Base-by-base conservation (phyloP, 2,329 filamentous ascomycete genomes). In the Mollisia scopiformis region DNA sequence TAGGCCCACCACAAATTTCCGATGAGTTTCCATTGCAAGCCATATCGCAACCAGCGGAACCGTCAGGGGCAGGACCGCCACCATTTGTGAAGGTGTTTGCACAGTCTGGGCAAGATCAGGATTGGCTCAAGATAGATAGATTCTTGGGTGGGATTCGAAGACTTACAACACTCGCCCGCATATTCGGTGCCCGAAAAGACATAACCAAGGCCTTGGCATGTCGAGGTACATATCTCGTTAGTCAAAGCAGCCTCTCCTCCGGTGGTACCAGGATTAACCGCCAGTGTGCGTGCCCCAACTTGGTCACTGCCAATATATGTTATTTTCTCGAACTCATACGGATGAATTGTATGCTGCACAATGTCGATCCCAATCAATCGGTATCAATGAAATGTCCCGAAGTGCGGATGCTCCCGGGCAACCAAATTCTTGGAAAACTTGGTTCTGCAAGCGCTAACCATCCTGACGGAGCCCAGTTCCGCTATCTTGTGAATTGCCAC, bases 1-100 rank as follows among this genome's bases (percentile, higher is more conserved):
- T 59, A 10, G 57, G n/a, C 10, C 58, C 66, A 23, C 69, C 71
- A 46, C 71, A 71, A 14, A 50, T 66, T 55, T 72, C 66, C 30
- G 58, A 61, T 14, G 57, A 14, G 10, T 68, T 67, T 6, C 71
- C 70, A 23, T 64, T 54, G 31, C 71, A 74, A 3, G 68, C 55
- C 66, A 71, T 73, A 31, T 64, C 68, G 50, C 71, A 74, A 35
- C 59, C 62, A 50, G 41, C 37, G 2, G 43, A 47, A 47, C 52
- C 64, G 46, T 63, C 65, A 39, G 66, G 46, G 23, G 66, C 66
- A 23, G 60, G 60, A 49, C 30, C 59, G 35, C 58, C 62, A 41
- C 62, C 64, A 41, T 66, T 66, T 21, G 43, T n/a, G 27, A 67
- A 57, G 14, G 62, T 49, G 47, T 66, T 65, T 13, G 55, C 65